Evolutionary conservation across 192 early-diverging fungal genomes (phyloP).

Genomic region (Umbelopsis vinacea): DNA sequence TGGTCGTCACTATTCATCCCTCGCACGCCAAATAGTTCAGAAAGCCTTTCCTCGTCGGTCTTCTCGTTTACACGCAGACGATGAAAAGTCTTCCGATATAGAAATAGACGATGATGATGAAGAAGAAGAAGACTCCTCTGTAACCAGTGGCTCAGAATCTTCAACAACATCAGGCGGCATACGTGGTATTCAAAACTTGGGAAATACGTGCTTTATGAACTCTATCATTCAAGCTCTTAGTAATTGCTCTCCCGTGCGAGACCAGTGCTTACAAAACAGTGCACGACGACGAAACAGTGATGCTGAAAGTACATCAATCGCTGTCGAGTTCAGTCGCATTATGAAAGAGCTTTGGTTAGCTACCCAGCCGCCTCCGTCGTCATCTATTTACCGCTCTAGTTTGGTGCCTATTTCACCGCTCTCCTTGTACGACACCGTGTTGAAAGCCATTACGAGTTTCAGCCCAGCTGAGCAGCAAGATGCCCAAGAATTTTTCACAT

Average conservation of each 20-base stretch:
- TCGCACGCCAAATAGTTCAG: slow-evolving; percentile 11
- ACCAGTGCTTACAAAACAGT: slow-evolving; percentile 18
- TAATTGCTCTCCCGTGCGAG: slow-evolving; percentile 52
- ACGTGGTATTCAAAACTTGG: slow-evolving; percentile 72
- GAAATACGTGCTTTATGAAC: slow-evolving; percentile 85
- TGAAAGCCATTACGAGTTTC: slow-evolving; percentile 22
- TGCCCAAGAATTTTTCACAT: slow-evolving; percentile 90
- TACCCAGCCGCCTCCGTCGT: slow-evolving; percentile 1
- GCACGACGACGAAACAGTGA: slow-evolving; percentile 38
- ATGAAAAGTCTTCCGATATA: slow-evolving; percentile 19
- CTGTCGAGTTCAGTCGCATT: slow-evolving; percentile 50
- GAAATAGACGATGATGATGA: slow-evolving; percentile 20
- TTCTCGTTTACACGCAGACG: not conserved
- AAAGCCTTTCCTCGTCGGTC: slow-evolving; percentile 16
- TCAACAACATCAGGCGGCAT: slow-evolving; percentile 54
- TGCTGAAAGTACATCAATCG: slow-evolving; percentile 77
- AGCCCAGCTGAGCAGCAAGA: slow-evolving; percentile 81
- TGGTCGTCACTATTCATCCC: slow-evolving; percentile 19
- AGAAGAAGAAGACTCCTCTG: not conserved
- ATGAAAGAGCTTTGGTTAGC: slow-evolving; percentile 19
- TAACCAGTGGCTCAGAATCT: slow-evolving; percentile 1
- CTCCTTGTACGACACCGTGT: slow-evolving; percentile 21
- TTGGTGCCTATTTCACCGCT: slow-evolving; percentile 18
- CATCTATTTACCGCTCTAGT: slow-evolving; percentile 13
- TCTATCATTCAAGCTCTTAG: slow-evolving; percentile 73